Base-by-base conservation (phyloP, 306 rosid genomes). In the Ormosia semicastrata region DNA sequence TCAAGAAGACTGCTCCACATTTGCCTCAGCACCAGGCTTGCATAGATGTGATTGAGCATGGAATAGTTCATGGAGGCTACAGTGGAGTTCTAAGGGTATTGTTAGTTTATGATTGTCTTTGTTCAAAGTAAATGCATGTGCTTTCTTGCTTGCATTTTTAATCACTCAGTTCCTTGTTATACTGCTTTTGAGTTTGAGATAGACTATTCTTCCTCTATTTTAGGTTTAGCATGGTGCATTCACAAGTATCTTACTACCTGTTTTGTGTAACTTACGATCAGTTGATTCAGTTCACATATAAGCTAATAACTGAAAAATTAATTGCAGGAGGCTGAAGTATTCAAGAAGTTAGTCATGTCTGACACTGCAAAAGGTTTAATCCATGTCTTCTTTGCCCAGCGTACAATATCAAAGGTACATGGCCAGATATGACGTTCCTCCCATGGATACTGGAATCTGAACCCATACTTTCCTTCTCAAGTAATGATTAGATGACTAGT, bases 11-110 rank as follows among this genome's bases (percentile, higher is more conserved):
- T 70, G 97, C 92, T 70, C 88, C 99, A 37, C 91, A 93, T 87
- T 79, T 91, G 92, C 99, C 99, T 84, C 99, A 96, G 87, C 97
- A 93, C 65, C 92, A 77, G 78, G 94, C 89, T 73, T 96, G 99
- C 87, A 69, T 96, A 56, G 97, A 96, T 80, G 97, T 89, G 75
- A 84, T 96, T 18, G 97, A 93, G 87, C 92, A 91, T 53, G 99
- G 99, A 72, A 80, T 96, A 60, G 79, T 96, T 73, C 94, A 91
- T 68, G 99, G 99, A 81, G 99, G 99, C 40, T 95, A 93, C 84
- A 92, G 98, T 83, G 99, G 99, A 83, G 86, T 89, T 80, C 74
- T 96, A 71, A 89, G 82, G 97, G 99, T 96, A 95, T 81, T 46
- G 3, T 63, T 74, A 34, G 10, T 78, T 65, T 74, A 53, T 57